Evolutionary conservation across 805 yeast species (phyloP).

Genomic region (Komagataella phaffii): DNA sequence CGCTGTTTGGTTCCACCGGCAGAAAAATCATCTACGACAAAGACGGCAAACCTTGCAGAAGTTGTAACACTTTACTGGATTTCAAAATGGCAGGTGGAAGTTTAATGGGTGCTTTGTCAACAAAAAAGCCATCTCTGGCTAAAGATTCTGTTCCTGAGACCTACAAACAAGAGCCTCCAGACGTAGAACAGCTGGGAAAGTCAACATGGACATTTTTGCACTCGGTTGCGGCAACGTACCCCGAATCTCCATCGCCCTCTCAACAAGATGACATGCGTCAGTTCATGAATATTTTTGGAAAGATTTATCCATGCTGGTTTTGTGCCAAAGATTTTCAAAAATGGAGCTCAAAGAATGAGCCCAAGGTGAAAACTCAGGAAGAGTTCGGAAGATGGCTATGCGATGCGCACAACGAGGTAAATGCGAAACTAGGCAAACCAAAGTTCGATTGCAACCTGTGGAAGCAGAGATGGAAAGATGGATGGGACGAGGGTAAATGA

Average conservation of each 20-base stretch:
- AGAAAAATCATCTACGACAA: constrained; percentile 64
- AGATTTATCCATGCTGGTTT: constrained; percentile 85
- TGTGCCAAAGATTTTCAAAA: constrained; percentile 77
- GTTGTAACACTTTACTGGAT: constrained; percentile 75
- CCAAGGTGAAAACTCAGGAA: constrained; percentile 53
- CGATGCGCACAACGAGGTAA: constrained; percentile 92
- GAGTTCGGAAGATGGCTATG: constrained; percentile 86
- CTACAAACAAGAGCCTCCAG: constrained; percentile 66
- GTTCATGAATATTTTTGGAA: constrained; percentile 59
- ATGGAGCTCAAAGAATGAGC: constrained; percentile 41
- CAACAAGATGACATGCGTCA: constrained; percentile 63
- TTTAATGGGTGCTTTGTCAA: constrained; percentile 9
- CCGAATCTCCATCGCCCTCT: constrained; percentile 43
- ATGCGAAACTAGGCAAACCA: constrained; percentile 73
- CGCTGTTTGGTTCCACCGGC: constrained; percentile 45
- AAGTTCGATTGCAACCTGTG: constrained; percentile 78
- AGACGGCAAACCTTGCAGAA: constrained; percentile 91
- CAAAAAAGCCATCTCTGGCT: constrained; percentile 7
- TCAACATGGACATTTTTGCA: constrained; percentile 92
- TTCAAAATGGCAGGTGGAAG: constrained; percentile 46
- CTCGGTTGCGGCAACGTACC: constrained; percentile 81
- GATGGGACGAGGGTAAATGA: constrained; percentile 65
- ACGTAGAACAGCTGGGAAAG: constrained; percentile 65
- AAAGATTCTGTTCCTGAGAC: constrained; percentile 13
- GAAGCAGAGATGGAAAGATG: constrained; percentile 92